These are phyloP conservation scores for Malassezia psittaci DNA, from an alignment of 1,284 basidiomycete species.

Conservation along the genomic window DNA sequence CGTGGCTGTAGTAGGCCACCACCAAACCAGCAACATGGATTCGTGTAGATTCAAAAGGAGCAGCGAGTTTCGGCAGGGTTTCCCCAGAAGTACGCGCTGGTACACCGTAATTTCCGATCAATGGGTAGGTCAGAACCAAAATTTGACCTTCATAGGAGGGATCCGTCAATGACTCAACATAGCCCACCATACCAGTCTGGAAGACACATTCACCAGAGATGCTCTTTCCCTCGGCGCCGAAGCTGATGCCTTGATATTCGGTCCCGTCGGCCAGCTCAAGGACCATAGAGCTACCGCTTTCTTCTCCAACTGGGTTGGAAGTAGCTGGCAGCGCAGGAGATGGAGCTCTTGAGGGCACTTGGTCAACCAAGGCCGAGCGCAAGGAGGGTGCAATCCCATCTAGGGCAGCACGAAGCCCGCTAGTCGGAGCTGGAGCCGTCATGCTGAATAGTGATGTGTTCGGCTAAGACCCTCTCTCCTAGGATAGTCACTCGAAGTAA, in stretches of 20 bases:
- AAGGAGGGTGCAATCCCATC: slow-evolving; percentile 24
- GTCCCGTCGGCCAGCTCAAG: slow-evolving; percentile 87
- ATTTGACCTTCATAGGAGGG: slow-evolving; percentile 98
- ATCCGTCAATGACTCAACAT: slow-evolving; percentile 95
- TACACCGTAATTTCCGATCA: slow-evolving; percentile 98
- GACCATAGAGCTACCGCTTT: slow-evolving; percentile 53
- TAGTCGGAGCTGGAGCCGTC: slow-evolving; percentile 25
- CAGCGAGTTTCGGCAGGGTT: slow-evolving; percentile 42
- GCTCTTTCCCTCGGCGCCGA: slow-evolving; percentile 83
- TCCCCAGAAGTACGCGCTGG: slow-evolving; percentile 56
- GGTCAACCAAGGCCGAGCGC: slow-evolving; percentile 25
- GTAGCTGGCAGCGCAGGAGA: slow-evolving; percentile 20
- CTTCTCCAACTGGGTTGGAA: slow-evolving; percentile 17
- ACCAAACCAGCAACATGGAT: slow-evolving; percentile 88
- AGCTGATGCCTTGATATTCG: slow-evolving; percentile 77
- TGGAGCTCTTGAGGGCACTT: slow-evolving; percentile 16
- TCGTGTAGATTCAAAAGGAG: slow-evolving; percentile 76
- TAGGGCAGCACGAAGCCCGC: slow-evolving; percentile 5
- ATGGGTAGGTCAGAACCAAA: slow-evolving; percentile 89
- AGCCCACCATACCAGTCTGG: slow-evolving; percentile 99
- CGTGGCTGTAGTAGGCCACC: slow-evolving; percentile 77
- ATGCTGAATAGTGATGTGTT: slow-evolving; percentile 9
- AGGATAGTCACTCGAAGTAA: not conserved
- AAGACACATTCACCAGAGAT: slow-evolving; percentile 97
- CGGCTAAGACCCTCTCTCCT: slow-evolving; percentile 1